These are phyloP conservation scores for Naganishia vaughanmartiniae DNA, from an alignment of 768 basidiomycete genomes.

Conservation along the genomic window DNA sequence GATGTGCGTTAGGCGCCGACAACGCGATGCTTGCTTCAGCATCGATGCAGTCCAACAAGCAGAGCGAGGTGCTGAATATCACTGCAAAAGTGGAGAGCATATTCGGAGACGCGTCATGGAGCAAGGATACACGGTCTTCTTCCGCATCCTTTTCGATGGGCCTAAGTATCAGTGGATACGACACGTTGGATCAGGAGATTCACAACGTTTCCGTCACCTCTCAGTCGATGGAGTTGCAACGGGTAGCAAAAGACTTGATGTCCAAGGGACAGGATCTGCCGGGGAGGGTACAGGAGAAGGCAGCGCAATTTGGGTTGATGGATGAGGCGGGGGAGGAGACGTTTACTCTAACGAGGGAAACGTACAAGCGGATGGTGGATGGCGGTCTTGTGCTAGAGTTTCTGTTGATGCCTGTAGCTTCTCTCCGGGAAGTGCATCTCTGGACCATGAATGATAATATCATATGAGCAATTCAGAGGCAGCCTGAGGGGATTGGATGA, in stretches of 20 bases:
- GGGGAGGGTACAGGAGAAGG: neutral
- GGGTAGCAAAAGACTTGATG: neutral
- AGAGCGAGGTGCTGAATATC: neutral
- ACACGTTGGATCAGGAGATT: neutral
- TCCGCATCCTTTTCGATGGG: neutral
- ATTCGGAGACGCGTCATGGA: neutral
- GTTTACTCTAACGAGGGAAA: neutral
- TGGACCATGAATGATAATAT: conserved; percentile 1
- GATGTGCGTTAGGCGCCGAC: neutral
- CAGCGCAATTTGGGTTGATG: neutral
- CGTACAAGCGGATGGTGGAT: neutral
- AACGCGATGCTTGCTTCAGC: neutral
- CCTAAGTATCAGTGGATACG: neutral
- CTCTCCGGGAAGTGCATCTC: neutral
- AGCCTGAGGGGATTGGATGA: no score
- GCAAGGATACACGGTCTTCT: neutral
- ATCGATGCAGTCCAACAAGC: neutral
- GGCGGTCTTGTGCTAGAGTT: neutral
- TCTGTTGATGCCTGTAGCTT: neutral
- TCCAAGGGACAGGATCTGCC: neutral
- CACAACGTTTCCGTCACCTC: neutral
- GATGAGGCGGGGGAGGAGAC: neutral
- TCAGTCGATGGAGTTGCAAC: neutral
- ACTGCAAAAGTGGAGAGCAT: neutral
- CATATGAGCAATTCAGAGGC: neutral